Percentiles rank a stretch among this genome's conserved stretches.
Conservation (phyloP, 2,329 filamentous ascomycete species). For the Monosporascus sp. region DNA sequence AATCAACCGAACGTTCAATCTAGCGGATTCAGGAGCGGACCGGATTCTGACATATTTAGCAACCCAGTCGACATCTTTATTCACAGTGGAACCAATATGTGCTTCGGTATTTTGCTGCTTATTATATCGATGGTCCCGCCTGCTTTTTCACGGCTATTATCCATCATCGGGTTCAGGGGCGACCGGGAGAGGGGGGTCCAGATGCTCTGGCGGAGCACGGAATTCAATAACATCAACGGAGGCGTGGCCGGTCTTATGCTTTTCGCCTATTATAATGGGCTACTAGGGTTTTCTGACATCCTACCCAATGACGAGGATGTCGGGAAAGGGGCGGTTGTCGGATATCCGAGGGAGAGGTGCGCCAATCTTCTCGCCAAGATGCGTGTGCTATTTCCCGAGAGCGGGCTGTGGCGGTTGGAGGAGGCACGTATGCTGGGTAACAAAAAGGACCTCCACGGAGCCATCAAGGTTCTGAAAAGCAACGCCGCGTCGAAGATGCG, state of each 20-base stretch:
- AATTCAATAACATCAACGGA: constrained; percentile 86
- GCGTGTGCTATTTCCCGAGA: constrained; percentile 73
- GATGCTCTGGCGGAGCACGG: constrained; percentile 87
- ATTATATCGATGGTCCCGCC: constrained; percentile 92
- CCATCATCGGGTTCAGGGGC: constrained; percentile 85
- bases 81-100: constrained; percentile 82
- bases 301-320: constrained; percentile 59
- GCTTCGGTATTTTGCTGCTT: constrained; percentile 79
- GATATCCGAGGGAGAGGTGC: constrained; percentile 68
- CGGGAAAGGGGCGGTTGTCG: constrained; percentile 51
- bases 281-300: constrained; percentile 85
- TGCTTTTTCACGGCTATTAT: constrained; percentile 78
- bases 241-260: constrained; percentile 79
- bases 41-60: constrained; percentile 60
- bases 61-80: constrained; percentile 82
- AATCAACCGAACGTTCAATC: neutral
- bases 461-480: constrained; percentile 59
- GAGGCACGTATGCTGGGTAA: constrained; percentile 73
- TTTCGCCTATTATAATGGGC: constrained; percentile 81
- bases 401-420: constrained; percentile 81
- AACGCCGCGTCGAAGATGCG: constrained; percentile 68
- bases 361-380: constrained; percentile 65
- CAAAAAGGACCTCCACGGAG: constrained; percentile 59
- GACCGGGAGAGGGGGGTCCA: constrained; percentile 76
- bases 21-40: constrained; percentile 31